Evolutionary conservation across 441 rosid species (phyloP).

Genomic region (Erodium texanum): DNA sequence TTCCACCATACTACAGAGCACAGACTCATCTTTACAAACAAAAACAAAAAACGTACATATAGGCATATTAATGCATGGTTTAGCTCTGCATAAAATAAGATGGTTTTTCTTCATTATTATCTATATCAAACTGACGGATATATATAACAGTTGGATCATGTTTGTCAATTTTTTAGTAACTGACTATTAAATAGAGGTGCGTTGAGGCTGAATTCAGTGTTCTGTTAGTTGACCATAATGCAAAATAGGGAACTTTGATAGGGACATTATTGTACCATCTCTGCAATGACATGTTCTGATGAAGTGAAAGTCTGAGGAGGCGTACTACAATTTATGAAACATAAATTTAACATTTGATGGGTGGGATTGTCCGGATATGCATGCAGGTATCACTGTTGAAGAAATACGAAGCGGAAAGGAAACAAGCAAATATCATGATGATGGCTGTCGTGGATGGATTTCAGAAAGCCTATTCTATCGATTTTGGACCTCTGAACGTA

Average conservation of each 20-base stretch:
- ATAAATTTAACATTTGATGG: slow-evolving; percentile 1
- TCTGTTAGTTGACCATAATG: background rate
- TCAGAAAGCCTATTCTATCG: slow-evolving; percentile 76
- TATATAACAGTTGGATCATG: background rate
- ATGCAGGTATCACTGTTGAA: slow-evolving; percentile 50
- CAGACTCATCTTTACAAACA: too few relatives aligned
- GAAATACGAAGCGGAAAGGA: slow-evolving; percentile 78
- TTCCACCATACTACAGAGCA: too few relatives aligned
- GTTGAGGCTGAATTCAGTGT: background rate
- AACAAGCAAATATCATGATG: slow-evolving; percentile 70
- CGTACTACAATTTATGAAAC: background rate
- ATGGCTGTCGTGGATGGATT: slow-evolving; percentile 84
- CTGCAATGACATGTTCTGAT: background rate
- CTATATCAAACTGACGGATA: background rate
- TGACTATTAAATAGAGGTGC: background rate
- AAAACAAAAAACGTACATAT: too few relatives aligned
- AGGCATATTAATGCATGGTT: too few relatives aligned
- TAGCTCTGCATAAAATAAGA: too few relatives aligned
- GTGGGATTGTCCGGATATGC: background rate
- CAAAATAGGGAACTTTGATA: background rate
- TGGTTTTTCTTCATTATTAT: background rate
- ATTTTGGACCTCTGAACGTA: slow-evolving; percentile 74
- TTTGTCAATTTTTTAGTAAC: background rate
- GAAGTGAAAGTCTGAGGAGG: too few relatives aligned
- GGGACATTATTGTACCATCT: background rate